Evolutionary conservation across 768 basidiomycete genomes (phyloP).

Genomic region (Tephrocybe sp.): DNA sequence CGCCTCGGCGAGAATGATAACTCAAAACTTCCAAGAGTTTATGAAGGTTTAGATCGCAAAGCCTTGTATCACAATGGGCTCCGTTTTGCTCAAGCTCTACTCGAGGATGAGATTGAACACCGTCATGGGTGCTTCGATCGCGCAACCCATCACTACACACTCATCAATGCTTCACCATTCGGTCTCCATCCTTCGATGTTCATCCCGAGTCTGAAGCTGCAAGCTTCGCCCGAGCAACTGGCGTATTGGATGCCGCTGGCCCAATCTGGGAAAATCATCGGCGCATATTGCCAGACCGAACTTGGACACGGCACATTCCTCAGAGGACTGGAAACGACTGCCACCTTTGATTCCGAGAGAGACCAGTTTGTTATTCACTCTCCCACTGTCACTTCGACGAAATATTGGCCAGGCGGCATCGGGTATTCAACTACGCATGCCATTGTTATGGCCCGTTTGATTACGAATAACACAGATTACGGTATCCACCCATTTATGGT

Average conservation of each 20-base stretch:
- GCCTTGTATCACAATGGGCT: slow-evolving; percentile 21
- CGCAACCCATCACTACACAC: slow-evolving; percentile 14
- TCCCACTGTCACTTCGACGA: slow-evolving; percentile 19
- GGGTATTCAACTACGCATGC: slow-evolving; percentile 22
- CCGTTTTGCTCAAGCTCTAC: slow-evolving; percentile 17
- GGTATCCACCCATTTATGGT: slow-evolving; percentile 23
- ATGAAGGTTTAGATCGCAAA: slow-evolving; percentile 19
- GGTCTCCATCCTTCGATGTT: slow-evolving; percentile 23
- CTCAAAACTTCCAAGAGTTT: slow-evolving; percentile 11
- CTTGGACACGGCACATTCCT: slow-evolving; percentile 24
- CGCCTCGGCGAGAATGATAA: slow-evolving; percentile 11
- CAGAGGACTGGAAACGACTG: slow-evolving; percentile 23
- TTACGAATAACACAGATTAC: slow-evolving; percentile 15
- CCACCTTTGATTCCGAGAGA: slow-evolving; percentile 18
- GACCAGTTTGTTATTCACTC: slow-evolving; percentile 24
- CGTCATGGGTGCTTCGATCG: slow-evolving; percentile 15
- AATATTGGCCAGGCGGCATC: slow-evolving; percentile 27
- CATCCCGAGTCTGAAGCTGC: slow-evolving; percentile 19
- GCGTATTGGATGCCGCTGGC: slow-evolving; percentile 22
- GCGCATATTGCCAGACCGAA: slow-evolving; percentile 25
- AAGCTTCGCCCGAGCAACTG: too few relatives aligned
- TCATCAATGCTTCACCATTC: slow-evolving; percentile 23
- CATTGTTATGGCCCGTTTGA: slow-evolving; percentile 24
- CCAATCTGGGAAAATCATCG: slow-evolving; percentile 19
- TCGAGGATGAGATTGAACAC: slow-evolving; percentile 17